Evolutionary conservation across 2,329 filamentous ascomycete species (phyloP).

Genomic region (Talaromyces sp.): DNA sequence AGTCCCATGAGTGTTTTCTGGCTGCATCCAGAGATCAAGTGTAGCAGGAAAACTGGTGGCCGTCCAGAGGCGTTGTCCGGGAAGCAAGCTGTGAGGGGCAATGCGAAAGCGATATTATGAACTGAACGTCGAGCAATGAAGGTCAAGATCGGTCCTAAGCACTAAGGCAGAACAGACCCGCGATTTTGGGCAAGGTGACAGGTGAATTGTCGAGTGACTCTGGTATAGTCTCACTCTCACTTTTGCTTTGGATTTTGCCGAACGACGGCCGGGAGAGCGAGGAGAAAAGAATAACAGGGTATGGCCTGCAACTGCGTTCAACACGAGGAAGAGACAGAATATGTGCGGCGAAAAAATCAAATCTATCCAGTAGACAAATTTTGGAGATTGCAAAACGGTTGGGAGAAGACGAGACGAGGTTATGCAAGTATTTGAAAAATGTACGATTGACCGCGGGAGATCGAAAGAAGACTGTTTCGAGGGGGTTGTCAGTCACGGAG

Average conservation of each 20-base stretch:
- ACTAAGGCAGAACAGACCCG: background rate
- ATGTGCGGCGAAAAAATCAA: conserved; percentile 15
- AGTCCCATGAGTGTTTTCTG: conserved; percentile 42
- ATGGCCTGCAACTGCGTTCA: background rate
- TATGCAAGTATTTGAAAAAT: conserved; percentile 10
- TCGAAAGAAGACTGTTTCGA: conserved; percentile 12
- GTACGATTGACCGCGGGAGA: conserved; percentile 9
- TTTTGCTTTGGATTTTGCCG: conserved; percentile 1
- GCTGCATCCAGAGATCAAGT: conserved; percentile 42
- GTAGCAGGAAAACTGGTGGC: conserved; percentile 30
- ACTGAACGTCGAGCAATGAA: background rate
- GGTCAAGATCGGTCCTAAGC: conserved; percentile 4
- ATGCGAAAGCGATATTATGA: conserved; percentile 11
- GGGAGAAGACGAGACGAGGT: conserved; percentile 3
- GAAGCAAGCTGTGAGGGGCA: conserved; percentile 17
- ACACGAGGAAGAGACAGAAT: conserved; percentile 6
- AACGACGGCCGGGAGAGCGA: background rate
- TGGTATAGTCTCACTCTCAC: background rate
- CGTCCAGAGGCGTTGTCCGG: conserved; percentile 21
- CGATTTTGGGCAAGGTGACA: background rate
- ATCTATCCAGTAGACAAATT: conserved; percentile 19
- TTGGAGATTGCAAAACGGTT: background rate
- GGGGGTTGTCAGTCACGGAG: conserved; percentile 11
- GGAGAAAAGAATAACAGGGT: background rate
- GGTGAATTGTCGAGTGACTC: background rate